Conservation (phyloP, 2,329 filamentous ascomycete species). For the Hymenoscyphus fructigenus region DNA sequence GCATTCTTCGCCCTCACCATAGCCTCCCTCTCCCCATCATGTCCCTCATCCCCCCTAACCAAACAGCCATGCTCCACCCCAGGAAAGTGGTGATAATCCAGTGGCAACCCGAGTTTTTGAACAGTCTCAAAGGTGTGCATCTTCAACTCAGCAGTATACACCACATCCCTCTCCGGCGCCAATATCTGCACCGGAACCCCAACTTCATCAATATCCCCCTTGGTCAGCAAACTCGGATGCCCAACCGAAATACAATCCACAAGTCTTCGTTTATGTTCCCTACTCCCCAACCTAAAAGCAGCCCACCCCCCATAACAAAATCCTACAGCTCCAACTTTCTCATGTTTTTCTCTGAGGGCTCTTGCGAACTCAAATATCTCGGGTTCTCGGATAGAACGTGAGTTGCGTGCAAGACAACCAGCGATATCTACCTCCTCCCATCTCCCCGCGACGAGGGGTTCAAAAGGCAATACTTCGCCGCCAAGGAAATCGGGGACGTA, state of each 20-base stretch:
- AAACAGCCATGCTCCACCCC: conserved; percentile 48
- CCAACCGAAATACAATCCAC: conserved; percentile 14
- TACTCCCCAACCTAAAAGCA: conserved; percentile 10
- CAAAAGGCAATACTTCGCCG: conserved; percentile 18
- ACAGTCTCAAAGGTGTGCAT: conserved; percentile 40
- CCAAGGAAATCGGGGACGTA: conserved; percentile 40
- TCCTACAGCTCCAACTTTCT: conserved; percentile 13
- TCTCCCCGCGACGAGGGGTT: conserved; percentile 14
- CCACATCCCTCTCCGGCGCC: conserved; percentile 13
- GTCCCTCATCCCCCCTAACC: conserved; percentile 42
- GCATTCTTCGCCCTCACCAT: conserved; percentile 49
- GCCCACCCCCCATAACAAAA: conserved; percentile 20
- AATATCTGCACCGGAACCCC: conserved; percentile 16
- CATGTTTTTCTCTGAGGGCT: conserved; percentile 7
- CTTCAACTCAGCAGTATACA: conserved; percentile 16
- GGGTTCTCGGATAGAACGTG: conserved; percentile 10
- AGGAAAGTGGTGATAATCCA: conserved; percentile 53
- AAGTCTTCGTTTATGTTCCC: conserved; percentile 3
- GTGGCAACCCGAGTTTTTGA: conserved; percentile 40
- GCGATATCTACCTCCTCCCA: conserved; percentile 35
- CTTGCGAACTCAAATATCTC: conserved; percentile 16
- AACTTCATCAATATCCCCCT: conserved; percentile 28
- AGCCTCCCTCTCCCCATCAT: conserved; percentile 43
- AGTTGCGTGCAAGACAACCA: conserved; percentile 8
- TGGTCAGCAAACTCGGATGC: conserved; percentile 4